Base-by-base conservation (phyloP, 352 stramenopile genomes). In the Sclerospora graminicola region DNA sequence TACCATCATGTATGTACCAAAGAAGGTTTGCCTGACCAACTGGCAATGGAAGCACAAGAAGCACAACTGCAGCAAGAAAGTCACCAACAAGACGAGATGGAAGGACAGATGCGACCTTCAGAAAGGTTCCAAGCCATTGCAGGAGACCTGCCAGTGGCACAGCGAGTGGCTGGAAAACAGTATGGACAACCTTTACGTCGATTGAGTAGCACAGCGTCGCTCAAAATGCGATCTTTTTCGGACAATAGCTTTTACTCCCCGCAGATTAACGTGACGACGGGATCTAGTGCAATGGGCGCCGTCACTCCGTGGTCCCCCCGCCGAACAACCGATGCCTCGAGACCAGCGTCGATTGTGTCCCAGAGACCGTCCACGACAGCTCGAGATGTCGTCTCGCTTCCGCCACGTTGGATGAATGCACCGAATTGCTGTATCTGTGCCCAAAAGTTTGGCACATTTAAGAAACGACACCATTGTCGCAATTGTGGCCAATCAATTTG, bases 401-500 rank as follows among this genome's bases (percentile, higher is more conserved):
- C 81, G 11, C 81, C 81, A 30, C 71, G 81, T 9, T 93, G 81
- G 81, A 87, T 69, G 51, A 93, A 87, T 45, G 78, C 76, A 2
- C 67, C 66, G 1, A 90, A 78, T 36, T 93, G 81, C 55, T 76
- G 84, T 48, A 89, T 93, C 39, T 93, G 81, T 50, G 77, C 74
- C 31, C 72, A 73, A 28, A 93, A 89, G 46, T 93, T 86, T 44
- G 61, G 55, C 29, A 54, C 69, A 1, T 86, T 89, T 51, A 85
- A 82, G 57, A 90, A 89, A 57, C 76, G 81, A 14, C 81, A 93
- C 56, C 81, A 93, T 55, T 93, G 81, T 47, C 76, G 81, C 23
- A 93, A 93, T 52, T 93, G 81, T 33, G 81, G 81, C 0, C 76
- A 89, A 55, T 88, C 81, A 6, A 87, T 93, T 44, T 93, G 81